Evolutionary conservation across 148 eudicot species (phyloP).

Genomic region (Agrostemma githago): DNA sequence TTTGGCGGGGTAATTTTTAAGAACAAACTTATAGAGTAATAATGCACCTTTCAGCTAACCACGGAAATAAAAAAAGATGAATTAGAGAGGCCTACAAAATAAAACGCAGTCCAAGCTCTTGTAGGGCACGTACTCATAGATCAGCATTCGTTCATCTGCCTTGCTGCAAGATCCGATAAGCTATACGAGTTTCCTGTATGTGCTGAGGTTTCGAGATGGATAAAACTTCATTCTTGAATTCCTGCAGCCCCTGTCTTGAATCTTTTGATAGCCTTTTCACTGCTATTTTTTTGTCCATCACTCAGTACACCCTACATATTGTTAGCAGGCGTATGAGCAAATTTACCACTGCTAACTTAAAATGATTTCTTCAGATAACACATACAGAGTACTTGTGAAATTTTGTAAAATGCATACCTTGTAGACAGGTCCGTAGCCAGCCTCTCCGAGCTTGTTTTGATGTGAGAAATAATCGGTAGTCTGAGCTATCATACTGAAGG

Average conservation of each 20-base stretch:
- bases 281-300: constrained; percentile 29
- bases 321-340: neutral
- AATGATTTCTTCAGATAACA: neutral
- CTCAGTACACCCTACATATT: constrained; percentile 12
- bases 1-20: too few relatives aligned
- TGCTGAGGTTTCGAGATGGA: constrained; percentile 26
- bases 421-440: constrained; percentile 29
- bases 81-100: constrained; percentile 13
- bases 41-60: neutral
- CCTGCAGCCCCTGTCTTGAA: constrained; percentile 29
- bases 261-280: constrained; percentile 33
- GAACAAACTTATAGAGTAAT: too few relatives aligned
- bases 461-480: constrained; percentile 23
- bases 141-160: constrained; percentile 21
- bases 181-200: constrained; percentile 18
- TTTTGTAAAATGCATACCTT: constrained; percentile 9
- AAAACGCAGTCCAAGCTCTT: constrained; percentile 25
- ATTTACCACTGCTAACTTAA: neutral
- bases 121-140: constrained; percentile 24
- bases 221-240: constrained; percentile 27
- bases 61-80: neutral
- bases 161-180: constrained; percentile 24
- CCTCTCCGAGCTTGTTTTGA: constrained; percentile 24
- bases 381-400: neutral
- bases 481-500: constrained; percentile 14